Evolutionary conservation across 1,284 basidiomycete species (phyloP).

Genomic region (Leucoagaricus sp.): DNA sequence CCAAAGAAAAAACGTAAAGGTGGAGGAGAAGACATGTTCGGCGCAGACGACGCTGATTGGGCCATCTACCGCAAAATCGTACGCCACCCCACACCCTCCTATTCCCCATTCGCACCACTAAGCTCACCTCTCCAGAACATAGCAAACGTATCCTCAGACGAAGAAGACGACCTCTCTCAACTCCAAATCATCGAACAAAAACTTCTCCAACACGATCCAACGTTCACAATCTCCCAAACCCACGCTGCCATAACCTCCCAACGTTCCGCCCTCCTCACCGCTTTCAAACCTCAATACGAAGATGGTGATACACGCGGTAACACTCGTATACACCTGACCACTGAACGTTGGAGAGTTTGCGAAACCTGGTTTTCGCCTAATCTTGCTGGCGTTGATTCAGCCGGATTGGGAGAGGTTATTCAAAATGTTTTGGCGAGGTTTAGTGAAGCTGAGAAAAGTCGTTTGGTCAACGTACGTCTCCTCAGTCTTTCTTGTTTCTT

Average conservation of each 20-base stretch:
- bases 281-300: constrained; percentile 76
- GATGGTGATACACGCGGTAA: constrained; percentile 62
- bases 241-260: constrained; percentile 77
- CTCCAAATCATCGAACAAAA: constrained; percentile 81
- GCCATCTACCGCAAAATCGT: constrained; percentile 97
- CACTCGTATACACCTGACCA: constrained; percentile 86
- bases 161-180: constrained; percentile 86
- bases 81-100: constrained; percentile 22
- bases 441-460: constrained; percentile 60
- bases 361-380: constrained; percentile 93
- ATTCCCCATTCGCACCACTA: neutral
- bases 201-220: constrained; percentile 82
- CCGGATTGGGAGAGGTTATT: constrained; percentile 89
- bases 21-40: constrained; percentile 90
- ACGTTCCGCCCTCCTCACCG: constrained; percentile 82
- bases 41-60: constrained; percentile 97
- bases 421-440: constrained; percentile 88
- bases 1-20: constrained; percentile 81
- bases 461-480: constrained; percentile 54
- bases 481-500: neutral
- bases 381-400: constrained; percentile 95
- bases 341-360: constrained; percentile 92
- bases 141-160: constrained; percentile 89
- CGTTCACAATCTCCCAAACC: constrained; percentile 82
- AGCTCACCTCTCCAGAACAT: constrained; percentile 56